Percentiles rank a stretch among this genome's conserved stretches.
Evolutionary conservation across 441 rosid genomes (phyloP).

Genomic region (Brassica hybrid): DNA sequence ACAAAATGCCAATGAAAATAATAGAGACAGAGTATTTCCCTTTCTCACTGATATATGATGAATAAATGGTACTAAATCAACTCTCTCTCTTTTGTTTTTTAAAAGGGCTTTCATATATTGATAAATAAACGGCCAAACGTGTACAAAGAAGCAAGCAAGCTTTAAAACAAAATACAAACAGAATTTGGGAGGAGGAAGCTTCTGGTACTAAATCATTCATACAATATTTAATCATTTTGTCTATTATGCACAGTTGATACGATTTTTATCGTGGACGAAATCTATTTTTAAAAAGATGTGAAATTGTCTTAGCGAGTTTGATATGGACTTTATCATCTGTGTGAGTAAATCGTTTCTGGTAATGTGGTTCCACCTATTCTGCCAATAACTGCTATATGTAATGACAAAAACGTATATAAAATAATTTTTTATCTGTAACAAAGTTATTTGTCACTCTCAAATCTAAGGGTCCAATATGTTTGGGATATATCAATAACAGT

Average conservation of each 20-base stretch:
- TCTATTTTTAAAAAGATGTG: not conserved
- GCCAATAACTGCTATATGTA: not conserved
- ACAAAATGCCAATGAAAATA: not conserved
- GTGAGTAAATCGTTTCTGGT: not conserved
- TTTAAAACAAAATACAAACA: no score
- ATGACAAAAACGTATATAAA: not conserved
- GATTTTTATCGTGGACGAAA: not conserved
- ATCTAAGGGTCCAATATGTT: slow-evolving; percentile 41
- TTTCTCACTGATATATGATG: not conserved
- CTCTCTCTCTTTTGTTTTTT: no score
- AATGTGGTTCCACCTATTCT: not conserved
- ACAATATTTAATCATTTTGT: not conserved
- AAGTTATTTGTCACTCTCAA: slow-evolving; percentile 19
- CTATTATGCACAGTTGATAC: not conserved
- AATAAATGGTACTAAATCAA: not conserved
- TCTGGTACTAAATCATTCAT: not conserved
- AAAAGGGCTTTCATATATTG: no score
- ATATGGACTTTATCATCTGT: not conserved
- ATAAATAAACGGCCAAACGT: no score
- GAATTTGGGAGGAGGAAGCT: no score
- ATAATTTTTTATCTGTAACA: no score
- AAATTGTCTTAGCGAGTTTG: not conserved
- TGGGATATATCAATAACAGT: slow-evolving; percentile 44
- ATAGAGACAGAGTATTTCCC: not conserved
- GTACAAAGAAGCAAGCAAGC: no score